phyloP scores from a whole-genome alignment of 2,329 filamentous ascomycete genomes.

The Ophiosphaerella herpotricha region DNA sequence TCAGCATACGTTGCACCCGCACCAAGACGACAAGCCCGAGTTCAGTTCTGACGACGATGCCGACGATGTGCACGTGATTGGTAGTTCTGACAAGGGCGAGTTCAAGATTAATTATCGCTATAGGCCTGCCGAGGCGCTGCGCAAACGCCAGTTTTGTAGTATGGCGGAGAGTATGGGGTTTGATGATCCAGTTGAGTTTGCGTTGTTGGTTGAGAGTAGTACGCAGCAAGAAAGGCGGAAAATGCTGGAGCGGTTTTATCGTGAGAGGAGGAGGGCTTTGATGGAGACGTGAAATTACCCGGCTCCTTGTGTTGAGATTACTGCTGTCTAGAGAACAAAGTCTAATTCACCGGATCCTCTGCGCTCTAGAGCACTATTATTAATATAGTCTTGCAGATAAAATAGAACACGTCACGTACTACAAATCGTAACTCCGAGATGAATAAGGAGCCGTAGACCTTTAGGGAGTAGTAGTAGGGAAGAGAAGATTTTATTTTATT shows the following conservation, averaged over 20 bases:
- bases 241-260: conserved; percentile 82
- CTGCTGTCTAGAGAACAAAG: too few relatives aligned
- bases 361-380: too few relatives aligned
- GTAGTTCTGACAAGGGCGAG: conserved; percentile 29
- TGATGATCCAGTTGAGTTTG: conserved; percentile 78
- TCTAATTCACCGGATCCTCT: too few relatives aligned
- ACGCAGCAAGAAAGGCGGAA: conserved; percentile 80
- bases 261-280: conserved; percentile 60
- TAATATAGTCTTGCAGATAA: too few relatives aligned
- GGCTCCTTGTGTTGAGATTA: too few relatives aligned
- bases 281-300: neutral
- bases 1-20: conserved; percentile 2
- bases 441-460: too few relatives aligned
- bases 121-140: conserved; percentile 74
- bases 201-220: conserved; percentile 86
- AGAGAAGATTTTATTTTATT: too few relatives aligned
- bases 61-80: conserved; percentile 18
- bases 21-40: conserved; percentile 22
- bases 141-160: conserved; percentile 82
- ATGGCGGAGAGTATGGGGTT: conserved; percentile 85
- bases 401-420: too few relatives aligned
- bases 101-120: conserved; percentile 63
- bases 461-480: too few relatives aligned
- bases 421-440: too few relatives aligned
- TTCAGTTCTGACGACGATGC: conserved; percentile 12